Base-by-base conservation (phyloP, 2,329 filamentous ascomycete genomes). In the Camillea tinctor region DNA sequence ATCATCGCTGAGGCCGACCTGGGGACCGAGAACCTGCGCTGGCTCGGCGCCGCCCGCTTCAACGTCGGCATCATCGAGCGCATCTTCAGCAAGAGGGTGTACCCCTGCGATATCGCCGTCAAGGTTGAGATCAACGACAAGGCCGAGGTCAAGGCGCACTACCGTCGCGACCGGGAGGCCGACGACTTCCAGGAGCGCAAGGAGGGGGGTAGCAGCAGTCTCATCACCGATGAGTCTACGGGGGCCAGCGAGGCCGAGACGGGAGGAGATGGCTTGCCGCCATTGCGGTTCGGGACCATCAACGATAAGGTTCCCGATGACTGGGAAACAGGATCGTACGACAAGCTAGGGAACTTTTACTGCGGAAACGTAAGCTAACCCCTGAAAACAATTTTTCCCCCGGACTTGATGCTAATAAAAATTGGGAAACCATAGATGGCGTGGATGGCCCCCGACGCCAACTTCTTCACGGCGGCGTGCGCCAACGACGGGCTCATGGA, bases 1-100 rank as follows among this genome's bases (percentile, higher is more conserved):
- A 90, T 98, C 61, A 86, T 98, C 44, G 95, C 95, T 1, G 95
- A 98, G 71, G 85, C 85, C 54, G 95, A 99, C 74, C 81, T 99
- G 13, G 93, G 86, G 2, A 99, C 95, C 0, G 95, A 99, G 70
- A 80, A 96, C 70, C 77, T 98, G 64, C 88, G 95, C 50, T 98
- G 94, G 93, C 93, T 99, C 89, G 95, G 95, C 19, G 84, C 84
- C 53, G 82, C 87, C 26, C 86, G 95, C 57, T 99, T 99, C 70
- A 93, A 91, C 0, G 89, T 89, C 69, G 95, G 95, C 6, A 87
- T 97, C 63, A 72, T 96, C n/a, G 81, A 88, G 64, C 86, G 93
- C 23, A 80, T 97, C 19, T 79, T 96, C 52, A 83, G 85, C 57
- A 89, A 91, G 72, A 91, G 86, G 30, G 81, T 90, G 21, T 98